Conservation (phyloP, 2,329 filamentous ascomycete genomes). For the Exophiala aquamarina region DNA sequence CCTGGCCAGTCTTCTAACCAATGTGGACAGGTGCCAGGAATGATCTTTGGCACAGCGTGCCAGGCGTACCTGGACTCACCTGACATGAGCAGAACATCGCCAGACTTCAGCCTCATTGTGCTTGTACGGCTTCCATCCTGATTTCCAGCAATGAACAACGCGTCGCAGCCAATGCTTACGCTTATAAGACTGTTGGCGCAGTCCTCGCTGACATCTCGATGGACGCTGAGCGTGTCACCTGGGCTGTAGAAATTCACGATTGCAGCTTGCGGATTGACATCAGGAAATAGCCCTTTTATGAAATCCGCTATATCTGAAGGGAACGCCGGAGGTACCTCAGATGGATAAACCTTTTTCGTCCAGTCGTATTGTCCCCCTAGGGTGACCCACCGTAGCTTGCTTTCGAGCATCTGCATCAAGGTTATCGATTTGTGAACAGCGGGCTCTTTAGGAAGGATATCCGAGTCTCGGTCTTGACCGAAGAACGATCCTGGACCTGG, state of each 20-base stretch:
- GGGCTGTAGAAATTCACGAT: slow-evolving; percentile 93
- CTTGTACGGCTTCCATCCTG: slow-evolving; percentile 48
- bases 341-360: slow-evolving; percentile 81
- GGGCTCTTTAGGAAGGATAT: slow-evolving; percentile 64
- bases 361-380: slow-evolving; percentile 96
- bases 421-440: slow-evolving; percentile 72
- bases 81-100: slow-evolving; percentile 89
- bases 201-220: slow-evolving; percentile 89
- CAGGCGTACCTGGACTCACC: slow-evolving; percentile 80
- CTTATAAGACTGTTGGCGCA: slow-evolving; percentile 77
- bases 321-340: slow-evolving; percentile 66
- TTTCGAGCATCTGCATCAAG: slow-evolving; percentile 68
- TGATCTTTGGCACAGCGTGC: slow-evolving; percentile 90
- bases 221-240: slow-evolving; percentile 86
- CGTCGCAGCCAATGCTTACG: slow-evolving; percentile 86
- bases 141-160: slow-evolving; percentile 79
- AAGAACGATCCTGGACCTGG: slow-evolving; percentile 48
- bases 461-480: slow-evolving; percentile 46
- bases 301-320: slow-evolving; percentile 70
- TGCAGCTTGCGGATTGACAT: slow-evolving; percentile 78
- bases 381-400: slow-evolving; percentile 88
- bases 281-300: slow-evolving; percentile 69
- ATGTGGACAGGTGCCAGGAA: slow-evolving; percentile 74
- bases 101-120: slow-evolving; percentile 69
- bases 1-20: slow-evolving; percentile 75